Evolutionary conservation across 192 early-diverging fungal genomes (phyloP).

Genomic region (Gaertneriomyces sp.): DNA sequence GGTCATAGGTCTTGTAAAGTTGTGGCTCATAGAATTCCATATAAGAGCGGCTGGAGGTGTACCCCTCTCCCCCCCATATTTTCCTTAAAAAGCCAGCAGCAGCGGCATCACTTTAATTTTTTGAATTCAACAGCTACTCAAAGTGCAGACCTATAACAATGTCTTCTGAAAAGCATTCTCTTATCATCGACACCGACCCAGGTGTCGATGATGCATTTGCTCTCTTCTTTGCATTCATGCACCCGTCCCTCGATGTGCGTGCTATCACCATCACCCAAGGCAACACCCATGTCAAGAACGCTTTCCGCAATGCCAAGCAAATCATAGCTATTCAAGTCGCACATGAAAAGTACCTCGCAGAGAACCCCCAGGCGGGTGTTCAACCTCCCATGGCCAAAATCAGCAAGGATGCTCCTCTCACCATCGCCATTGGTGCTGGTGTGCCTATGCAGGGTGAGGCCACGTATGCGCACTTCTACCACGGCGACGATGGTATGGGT

Average conservation of each 20-base stretch:
- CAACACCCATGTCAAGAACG: slow-evolving; percentile 20
- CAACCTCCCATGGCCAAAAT: slow-evolving; percentile 4
- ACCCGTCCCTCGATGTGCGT: slow-evolving; percentile 17
- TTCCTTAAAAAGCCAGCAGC: no score
- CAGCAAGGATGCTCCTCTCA: slow-evolving; percentile 4
- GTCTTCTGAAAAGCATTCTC: neutral
- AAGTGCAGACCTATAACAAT: neutral
- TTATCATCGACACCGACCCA: slow-evolving; percentile 30
- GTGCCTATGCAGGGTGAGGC: slow-evolving; percentile 21
- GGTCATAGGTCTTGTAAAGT: no score
- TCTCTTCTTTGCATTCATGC: slow-evolving; percentile 24
- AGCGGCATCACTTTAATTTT: no score
- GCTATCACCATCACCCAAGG: slow-evolving; percentile 23
- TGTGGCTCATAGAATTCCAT: no score
- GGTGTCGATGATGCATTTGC: slow-evolving; percentile 30
- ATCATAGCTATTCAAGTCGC: slow-evolving; percentile 24
- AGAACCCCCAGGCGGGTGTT: neutral
- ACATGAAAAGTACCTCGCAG: slow-evolving; percentile 17
- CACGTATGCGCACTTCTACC: slow-evolving; percentile 24
- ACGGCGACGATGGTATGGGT: slow-evolving; percentile 22
- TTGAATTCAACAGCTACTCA: no score
- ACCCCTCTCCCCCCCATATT: no score
- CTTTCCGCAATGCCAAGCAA: slow-evolving; percentile 27
- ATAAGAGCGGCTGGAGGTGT: no score
- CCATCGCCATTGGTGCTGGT: slow-evolving; percentile 19